Base-by-base conservation (phyloP, 768 basidiomycete species). In the Pulveroboletus ravenelii region DNA sequence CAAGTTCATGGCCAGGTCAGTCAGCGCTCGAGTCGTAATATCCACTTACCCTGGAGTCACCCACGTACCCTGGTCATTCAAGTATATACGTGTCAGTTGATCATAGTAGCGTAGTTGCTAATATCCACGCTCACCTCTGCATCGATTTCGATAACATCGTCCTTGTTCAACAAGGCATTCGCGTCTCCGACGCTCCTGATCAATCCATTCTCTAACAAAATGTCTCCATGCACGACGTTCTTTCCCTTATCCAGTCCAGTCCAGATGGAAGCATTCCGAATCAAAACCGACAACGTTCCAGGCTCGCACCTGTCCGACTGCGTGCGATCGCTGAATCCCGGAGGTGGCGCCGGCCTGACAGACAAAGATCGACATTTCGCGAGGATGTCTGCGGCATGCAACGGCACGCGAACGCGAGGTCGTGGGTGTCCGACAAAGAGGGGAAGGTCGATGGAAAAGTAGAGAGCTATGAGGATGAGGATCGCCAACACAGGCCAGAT, bases 261-360 rank as follows among this genome's bases (percentile, higher is more conserved):
- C 90, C 90, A 93, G 27, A 92, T 77, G 6, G 78, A 81, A 10
- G 82, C 87, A 62, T 92, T 89, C 51, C 70, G 74, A 30, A 93
- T 73, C 25, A 83, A 69, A 1, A 76, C 72, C 1, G 82, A 63
- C 4, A 60, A 60, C 1, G 87, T 85, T 0, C 80, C 20, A 23
- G 20, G 20, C 4, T 23, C 20, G 20, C 4, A 23, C 85, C 84
- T 72, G 58, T 87, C 84, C 14, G 81, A 84, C 30, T 65, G 64
- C 8, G 70, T 67, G 10, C 87, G 78, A 10, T 58, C 47, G 56
- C 72, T 60, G 51, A 84, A 85, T 34, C 75, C 59, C 0, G 60
- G 41, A 23, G 78, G 67, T 8, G 78, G 74, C 0, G 73, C 79
- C 3, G 79, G 67, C 54, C 72, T 57, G 55, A 61, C 46, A 13